Conservation (phyloP, 805 yeast species). For the Ogataea nakhonphanomensis region DNA sequence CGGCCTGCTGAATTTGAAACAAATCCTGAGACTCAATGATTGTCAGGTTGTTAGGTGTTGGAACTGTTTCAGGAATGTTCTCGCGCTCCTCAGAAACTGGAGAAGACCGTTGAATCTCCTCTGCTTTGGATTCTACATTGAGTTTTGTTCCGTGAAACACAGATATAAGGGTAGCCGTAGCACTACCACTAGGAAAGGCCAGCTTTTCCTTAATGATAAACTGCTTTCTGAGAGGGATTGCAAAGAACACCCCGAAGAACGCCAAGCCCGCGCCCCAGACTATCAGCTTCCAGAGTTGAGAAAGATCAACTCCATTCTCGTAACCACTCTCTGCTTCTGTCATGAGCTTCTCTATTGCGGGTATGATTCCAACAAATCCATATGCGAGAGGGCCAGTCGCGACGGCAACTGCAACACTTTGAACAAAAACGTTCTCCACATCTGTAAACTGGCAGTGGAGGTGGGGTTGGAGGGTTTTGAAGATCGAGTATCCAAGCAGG, state of each 20-base stretch:
- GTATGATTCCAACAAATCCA: conserved; percentile 92
- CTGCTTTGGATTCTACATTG: conserved; percentile 28
- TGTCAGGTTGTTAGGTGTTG: conserved; percentile 24
- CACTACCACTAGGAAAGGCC: conserved; percentile 92
- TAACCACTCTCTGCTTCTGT: conserved; percentile 75
- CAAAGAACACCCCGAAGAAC: conserved; percentile 93
- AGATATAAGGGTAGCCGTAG: conserved; percentile 89
- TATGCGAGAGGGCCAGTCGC: conserved; percentile 97
- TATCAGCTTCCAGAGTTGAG: conserved; percentile 49
- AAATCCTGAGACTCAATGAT: conserved; percentile 35
- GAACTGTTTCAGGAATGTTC: background rate
- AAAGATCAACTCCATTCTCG: conserved; percentile 34
- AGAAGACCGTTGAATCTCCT: background rate
- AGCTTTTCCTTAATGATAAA: conserved; percentile 84
- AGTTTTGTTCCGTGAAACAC: conserved; percentile 75
- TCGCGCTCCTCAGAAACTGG: conserved; percentile 1
- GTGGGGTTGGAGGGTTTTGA: conserved; percentile 48
- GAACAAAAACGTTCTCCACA: conserved; percentile 91
- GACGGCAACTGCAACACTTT: conserved; percentile 91
- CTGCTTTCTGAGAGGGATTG: conserved; percentile 81
- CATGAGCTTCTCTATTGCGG: conserved; percentile 89
- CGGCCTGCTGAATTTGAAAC: conserved; percentile 25
- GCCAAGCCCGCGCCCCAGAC: conserved; percentile 87
- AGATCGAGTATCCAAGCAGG: conserved; percentile 76
- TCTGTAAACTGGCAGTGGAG: conserved; percentile 58